Evolutionary conservation across 441 rosid genomes (phyloP).

Genomic region (Manihot esculenta): DNA sequence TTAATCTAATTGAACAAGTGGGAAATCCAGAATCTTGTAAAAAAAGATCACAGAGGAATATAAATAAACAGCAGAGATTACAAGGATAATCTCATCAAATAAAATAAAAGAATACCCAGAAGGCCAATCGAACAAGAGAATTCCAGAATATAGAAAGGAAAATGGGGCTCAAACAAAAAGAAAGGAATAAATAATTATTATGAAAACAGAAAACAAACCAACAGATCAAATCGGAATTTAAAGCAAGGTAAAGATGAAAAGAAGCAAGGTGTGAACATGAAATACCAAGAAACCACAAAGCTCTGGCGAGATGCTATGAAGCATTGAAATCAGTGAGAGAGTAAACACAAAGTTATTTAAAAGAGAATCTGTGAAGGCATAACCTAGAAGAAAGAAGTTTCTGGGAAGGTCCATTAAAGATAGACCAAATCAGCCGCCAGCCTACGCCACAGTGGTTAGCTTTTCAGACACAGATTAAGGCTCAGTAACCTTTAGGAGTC

Average conservation of each 20-base stretch:
- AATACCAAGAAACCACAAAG: neutral
- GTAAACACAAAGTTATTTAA: neutral
- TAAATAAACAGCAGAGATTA: neutral
- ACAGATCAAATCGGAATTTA: neutral
- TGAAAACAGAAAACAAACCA: neutral
- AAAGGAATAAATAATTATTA: neutral
- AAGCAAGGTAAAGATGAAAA: neutral
- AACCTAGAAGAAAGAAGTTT: neutral
- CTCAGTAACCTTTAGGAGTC: neutral
- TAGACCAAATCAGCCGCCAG: neutral
- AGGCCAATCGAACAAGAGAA: neutral
- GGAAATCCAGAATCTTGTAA: conserved; percentile 1
- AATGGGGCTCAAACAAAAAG: neutral
- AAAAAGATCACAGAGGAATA: neutral
- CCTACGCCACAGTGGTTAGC: no score
- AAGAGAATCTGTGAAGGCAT: neutral
- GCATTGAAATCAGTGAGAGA: no score
- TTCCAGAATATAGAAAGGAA: neutral
- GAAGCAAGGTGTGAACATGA: neutral
- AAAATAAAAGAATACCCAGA: neutral
- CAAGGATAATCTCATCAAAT: neutral
- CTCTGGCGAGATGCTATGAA: neutral
- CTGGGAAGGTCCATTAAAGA: neutral
- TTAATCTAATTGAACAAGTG: neutral
- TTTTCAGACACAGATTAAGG: neutral